Evolutionary conservation across 306 rosid genomes (phyloP).

Genomic region (Oemleria cerasiformis): DNA sequence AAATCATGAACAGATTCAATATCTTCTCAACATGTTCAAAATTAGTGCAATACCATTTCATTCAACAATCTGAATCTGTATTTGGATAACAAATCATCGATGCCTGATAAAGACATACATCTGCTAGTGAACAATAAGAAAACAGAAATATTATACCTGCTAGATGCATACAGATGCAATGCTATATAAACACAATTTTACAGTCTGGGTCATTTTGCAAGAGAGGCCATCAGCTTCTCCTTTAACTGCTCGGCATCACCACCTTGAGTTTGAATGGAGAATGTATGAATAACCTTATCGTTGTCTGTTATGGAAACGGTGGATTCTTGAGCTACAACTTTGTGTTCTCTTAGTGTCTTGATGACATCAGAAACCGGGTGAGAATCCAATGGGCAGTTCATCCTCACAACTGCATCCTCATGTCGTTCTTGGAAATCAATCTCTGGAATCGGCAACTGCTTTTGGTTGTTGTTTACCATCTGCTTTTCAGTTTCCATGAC

Average conservation of each 20-base stretch:
- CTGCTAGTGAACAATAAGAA: slow-evolving; percentile 16
- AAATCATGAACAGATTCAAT: background rate
- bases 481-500: slow-evolving; percentile 74
- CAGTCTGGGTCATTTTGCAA: slow-evolving; percentile 42
- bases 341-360: slow-evolving; percentile 58
- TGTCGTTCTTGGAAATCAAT: slow-evolving; percentile 72
- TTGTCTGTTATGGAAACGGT: slow-evolving; percentile 43
- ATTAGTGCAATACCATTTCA: slow-evolving; percentile 1
- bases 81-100: slow-evolving; percentile 4
- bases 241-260: slow-evolving; percentile 68
- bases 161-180: slow-evolving; percentile 22
- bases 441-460: slow-evolving; percentile 42
- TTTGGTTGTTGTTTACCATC: slow-evolving; percentile 41
- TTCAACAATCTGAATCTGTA: background rate
- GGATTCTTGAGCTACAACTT: slow-evolving; percentile 61
- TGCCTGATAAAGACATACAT: slow-evolving; percentile 4
- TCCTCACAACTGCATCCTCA: slow-evolving; percentile 69
- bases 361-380: slow-evolving; percentile 78
- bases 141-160: background rate
- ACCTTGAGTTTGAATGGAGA: slow-evolving; percentile 62
- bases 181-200: slow-evolving; percentile 8
- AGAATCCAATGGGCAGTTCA: slow-evolving; percentile 62
- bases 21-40: background rate
- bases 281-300: slow-evolving; percentile 59
- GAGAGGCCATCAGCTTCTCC: slow-evolving; percentile 71